phyloP scores from a whole-genome alignment of 306 rosid genomes.

The apple (Malus domestica) region ASM211411v1 NC_041791.1:26758501-26759000 shows the following conservation, averaged over 20 bases:
- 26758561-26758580: no score
- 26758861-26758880: neutral
- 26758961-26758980: neutral
- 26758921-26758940: neutral
- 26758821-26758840: slow-evolving; percentile 23
- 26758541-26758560: no score
- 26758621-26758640: neutral
- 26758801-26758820: slow-evolving; percentile 10
- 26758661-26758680: neutral
- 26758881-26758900: neutral
- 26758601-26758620: neutral
- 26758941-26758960: neutral
- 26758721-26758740: neutral
- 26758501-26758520: no score
- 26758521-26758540: no score
- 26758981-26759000: neutral
- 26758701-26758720: neutral
- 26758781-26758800: neutral
- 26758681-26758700: neutral
- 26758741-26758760: neutral
- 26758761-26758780: neutral
- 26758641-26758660: neutral
- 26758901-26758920: neutral
- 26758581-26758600: neutral
- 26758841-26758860: slow-evolving; percentile 18